phyloP scores from a whole-genome alignment of 1,284 basidiomycete species.

The Rhodotorula sp. region DNA sequence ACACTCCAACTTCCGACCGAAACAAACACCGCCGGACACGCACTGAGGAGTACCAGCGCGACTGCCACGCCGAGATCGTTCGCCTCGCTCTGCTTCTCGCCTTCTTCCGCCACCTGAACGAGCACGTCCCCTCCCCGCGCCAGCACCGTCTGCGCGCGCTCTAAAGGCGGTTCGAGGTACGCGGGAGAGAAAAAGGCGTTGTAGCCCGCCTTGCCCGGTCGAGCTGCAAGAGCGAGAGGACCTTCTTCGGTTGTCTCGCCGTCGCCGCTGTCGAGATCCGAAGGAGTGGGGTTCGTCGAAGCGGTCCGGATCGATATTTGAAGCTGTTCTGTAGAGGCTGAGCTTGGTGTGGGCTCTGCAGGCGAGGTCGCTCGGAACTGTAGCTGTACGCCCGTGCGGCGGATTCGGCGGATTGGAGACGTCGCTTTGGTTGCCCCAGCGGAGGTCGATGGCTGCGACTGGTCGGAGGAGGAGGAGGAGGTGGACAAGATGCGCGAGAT shows the following conservation, averaged over 20 bases:
- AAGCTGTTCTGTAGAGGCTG: not conserved
- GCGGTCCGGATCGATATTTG: not conserved
- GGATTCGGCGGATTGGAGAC: not conserved
- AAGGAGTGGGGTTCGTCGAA: not conserved
- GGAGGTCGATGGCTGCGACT: not conserved
- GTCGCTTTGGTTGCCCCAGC: not conserved
- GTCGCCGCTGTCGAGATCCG: not conserved
- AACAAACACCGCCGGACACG: not conserved
- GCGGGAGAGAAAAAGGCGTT: slow-evolving; percentile 21
- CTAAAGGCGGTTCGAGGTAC: slow-evolving; percentile 5
- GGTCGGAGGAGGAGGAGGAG: not conserved
- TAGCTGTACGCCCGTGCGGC: slow-evolving; percentile 7
- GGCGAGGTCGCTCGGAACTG: slow-evolving; percentile 1
- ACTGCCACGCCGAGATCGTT: slow-evolving; percentile 37
- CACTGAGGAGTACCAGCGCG: slow-evolving; percentile 30
- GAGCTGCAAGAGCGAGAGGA: not conserved
- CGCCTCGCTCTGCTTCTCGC: slow-evolving; percentile 26
- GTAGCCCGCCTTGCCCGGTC: slow-evolving; percentile 34
- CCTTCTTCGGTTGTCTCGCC: not conserved
- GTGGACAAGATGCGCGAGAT: slow-evolving; percentile 52
- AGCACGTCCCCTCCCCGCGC: not conserved
- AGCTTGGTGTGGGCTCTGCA: not conserved
- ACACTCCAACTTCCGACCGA: not conserved
- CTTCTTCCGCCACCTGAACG: slow-evolving; percentile 3
- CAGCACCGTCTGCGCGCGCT: not conserved